Conservation (phyloP, 2,329 filamentous ascomycete genomes). For the Paraphoma sp. region DNA sequence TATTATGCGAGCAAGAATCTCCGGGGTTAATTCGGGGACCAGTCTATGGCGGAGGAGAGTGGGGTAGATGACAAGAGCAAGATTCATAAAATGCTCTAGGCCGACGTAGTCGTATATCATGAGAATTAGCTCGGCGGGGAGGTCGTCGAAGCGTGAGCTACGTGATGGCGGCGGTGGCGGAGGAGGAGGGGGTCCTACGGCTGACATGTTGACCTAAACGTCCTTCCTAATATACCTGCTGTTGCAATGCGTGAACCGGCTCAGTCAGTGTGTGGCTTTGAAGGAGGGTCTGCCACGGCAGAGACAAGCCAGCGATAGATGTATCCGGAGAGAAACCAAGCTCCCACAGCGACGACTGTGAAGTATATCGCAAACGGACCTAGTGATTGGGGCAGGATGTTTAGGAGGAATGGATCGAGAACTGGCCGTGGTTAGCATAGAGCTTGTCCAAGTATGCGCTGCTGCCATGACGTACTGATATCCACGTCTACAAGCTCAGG, state of each 20-base stretch:
- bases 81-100: slow-evolving; percentile 51
- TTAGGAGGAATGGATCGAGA: slow-evolving; percentile 83
- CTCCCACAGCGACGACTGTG: slow-evolving; percentile 61
- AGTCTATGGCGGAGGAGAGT: slow-evolving; percentile 48
- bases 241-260: neutral
- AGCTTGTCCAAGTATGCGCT: neutral
- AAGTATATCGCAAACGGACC: slow-evolving; percentile 75
- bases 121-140: slow-evolving; percentile 57
- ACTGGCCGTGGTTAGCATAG: slow-evolving; percentile 54
- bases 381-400: slow-evolving; percentile 80
- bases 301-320: slow-evolving; percentile 46
- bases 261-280: slow-evolving; percentile 45
- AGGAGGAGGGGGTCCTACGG: slow-evolving; percentile 26
- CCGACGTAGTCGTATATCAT: slow-evolving; percentile 52
- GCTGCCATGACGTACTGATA: slow-evolving; percentile 54
- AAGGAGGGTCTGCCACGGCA: slow-evolving; percentile 20
- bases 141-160: slow-evolving; percentile 39
- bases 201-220: slow-evolving; percentile 24
- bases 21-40: slow-evolving; percentile 33
- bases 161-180: slow-evolving; percentile 20
- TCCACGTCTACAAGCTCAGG: slow-evolving; percentile 80
- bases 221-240: no score
- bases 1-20: slow-evolving; percentile 34
- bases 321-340: slow-evolving; percentile 58
- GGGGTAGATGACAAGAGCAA: slow-evolving; percentile 56